A percentile compares a stretch with the other conserved stretches of the same genome.
These are phyloP conservation scores for Hydnomerulius pinastri DNA, from an alignment of 768 basidiomycete species.

Conservation along the genomic window DNA sequence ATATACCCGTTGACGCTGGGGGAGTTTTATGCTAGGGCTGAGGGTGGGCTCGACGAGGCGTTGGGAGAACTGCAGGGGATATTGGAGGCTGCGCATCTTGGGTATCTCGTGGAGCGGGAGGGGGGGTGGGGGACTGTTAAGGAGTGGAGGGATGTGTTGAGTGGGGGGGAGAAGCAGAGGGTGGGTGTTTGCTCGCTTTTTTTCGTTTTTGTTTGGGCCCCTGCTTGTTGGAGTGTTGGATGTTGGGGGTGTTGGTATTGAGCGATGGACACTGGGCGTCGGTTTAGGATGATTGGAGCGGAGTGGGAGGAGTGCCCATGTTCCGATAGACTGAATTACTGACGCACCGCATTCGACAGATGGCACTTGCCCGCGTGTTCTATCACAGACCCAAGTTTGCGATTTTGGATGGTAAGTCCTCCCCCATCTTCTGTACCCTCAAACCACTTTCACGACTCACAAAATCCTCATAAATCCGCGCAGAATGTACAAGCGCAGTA, in stretches of 20 bases:
- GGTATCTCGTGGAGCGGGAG: constrained; percentile 82
- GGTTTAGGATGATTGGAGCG: too few relatives aligned
- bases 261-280: too few relatives aligned
- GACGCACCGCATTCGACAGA: constrained; percentile 52
- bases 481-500: constrained; percentile 94
- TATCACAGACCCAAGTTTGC: constrained; percentile 85
- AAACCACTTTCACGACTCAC: background rate
- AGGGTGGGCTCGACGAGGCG: constrained; percentile 48
- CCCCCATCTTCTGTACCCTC: background rate
- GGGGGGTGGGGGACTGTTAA: constrained; percentile 89
- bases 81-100: constrained; percentile 78
- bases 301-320: too few relatives aligned
- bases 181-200: too few relatives aligned
- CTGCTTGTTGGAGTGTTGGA: background rate
- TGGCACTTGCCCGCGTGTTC: constrained; percentile 92
- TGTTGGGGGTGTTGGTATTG: too few relatives aligned
- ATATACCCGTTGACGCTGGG: constrained; percentile 77
- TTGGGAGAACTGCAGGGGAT: constrained; percentile 74
- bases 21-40: constrained; percentile 69
- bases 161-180: constrained; percentile 96
- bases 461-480: constrained; percentile 4
- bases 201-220: too few relatives aligned
- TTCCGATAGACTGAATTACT: too few relatives aligned
- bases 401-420: constrained; percentile 74
- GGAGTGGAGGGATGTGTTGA: constrained; percentile 95